Conservation (phyloP, 768 basidiomycete genomes). For the Dentipellis sp. region DNA sequence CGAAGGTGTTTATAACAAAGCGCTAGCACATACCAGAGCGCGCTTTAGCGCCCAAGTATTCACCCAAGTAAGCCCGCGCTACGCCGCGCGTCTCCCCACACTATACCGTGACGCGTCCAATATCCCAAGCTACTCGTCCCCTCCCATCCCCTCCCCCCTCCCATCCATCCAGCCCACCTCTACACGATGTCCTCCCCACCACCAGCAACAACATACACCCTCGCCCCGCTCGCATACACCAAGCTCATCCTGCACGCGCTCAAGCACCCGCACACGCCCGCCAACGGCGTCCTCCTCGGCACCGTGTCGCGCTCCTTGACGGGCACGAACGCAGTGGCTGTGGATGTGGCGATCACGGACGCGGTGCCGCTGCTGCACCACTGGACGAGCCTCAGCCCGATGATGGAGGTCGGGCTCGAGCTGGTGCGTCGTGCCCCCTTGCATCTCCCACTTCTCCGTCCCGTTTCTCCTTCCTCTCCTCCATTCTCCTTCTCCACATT, state of each 20-base stretch:
- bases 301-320: conserved; percentile 17
- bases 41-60: too few relatives aligned
- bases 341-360: conserved; percentile 45
- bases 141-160: too few relatives aligned
- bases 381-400: conserved; percentile 76
- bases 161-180: too few relatives aligned
- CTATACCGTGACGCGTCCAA: too few relatives aligned
- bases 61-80: too few relatives aligned
- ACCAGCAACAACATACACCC: conserved; percentile 13
- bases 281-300: conserved; percentile 74
- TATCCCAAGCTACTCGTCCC: too few relatives aligned
- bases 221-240: conserved; percentile 56
- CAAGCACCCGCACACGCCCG: conserved; percentile 66
- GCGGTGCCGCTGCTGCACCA: conserved; percentile 74
- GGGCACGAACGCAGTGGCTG: conserved; percentile 4
- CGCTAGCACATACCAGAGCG: too few relatives aligned
- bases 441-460: too few relatives aligned
- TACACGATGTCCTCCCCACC: too few relatives aligned
- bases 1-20: too few relatives aligned
- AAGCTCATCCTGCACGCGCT: conserved; percentile 74
- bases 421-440: conserved; percentile 35
- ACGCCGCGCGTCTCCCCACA: too few relatives aligned
- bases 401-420: conserved; percentile 82
- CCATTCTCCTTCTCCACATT: too few relatives aligned
- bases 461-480: background rate